phyloP scores from a whole-genome alignment of 129 eudicot genomes.

The Chrysanthemum seticuspe region DNA sequence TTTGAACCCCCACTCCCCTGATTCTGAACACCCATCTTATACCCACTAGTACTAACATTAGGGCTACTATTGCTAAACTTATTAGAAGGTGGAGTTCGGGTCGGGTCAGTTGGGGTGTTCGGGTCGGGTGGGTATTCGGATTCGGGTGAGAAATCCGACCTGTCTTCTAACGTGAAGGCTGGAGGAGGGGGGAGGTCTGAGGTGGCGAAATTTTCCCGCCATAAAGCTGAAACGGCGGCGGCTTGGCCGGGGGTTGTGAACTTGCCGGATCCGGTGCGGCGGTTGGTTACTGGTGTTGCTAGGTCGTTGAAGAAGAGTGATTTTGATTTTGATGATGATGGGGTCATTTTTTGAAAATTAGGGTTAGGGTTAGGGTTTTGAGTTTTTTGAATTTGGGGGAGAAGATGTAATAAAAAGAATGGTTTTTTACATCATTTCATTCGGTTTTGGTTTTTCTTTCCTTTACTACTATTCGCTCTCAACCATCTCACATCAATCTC shows the following conservation, averaged over 20 bases:
- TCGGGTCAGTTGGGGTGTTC: conserved; percentile 66
- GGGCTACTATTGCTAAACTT: conserved; percentile 22
- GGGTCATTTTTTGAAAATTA: conserved; percentile 42
- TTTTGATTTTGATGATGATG: conserved; percentile 64
- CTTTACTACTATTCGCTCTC: too few species aligned
- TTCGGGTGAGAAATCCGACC: conserved; percentile 84
- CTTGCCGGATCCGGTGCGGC: conserved; percentile 55
- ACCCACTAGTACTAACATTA: conserved; percentile 17
- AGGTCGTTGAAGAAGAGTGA: conserved; percentile 79
- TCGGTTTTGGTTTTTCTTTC: too few species aligned
- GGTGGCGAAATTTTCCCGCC: conserved; percentile 90
- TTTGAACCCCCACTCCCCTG: conserved; percentile 38
- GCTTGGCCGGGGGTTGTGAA: conserved; percentile 92
- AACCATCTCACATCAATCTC: too few species aligned
- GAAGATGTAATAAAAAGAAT: not conserved
- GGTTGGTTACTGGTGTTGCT: conserved; percentile 74
- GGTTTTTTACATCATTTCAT: too few species aligned
- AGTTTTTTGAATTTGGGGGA: not conserved
- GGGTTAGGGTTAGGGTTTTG: too few species aligned
- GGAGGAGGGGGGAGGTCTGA: conserved; percentile 98
- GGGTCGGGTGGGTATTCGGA: conserved; percentile 74
- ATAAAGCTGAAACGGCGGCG: conserved; percentile 93
- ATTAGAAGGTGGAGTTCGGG: conserved; percentile 50
- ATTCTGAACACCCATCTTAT: conserved; percentile 39
- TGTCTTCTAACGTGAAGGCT: conserved; percentile 81